Evolutionary conservation across 176 grass and related monocot species (phyloP).

Genomic region (Raddia guianensis): DNA sequence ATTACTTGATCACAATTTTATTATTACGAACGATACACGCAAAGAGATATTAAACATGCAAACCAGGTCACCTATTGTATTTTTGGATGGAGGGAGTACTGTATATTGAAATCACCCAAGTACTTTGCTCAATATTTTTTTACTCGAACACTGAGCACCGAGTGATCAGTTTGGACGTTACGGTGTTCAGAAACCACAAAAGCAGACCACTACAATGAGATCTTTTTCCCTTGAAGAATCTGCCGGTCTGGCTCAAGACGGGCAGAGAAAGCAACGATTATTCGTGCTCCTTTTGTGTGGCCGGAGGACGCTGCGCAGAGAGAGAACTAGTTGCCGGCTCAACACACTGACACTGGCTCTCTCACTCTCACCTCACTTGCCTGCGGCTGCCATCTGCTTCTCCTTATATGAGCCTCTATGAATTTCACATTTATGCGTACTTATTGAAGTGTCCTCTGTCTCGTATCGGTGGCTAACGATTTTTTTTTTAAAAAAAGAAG

Average conservation of each 20-base stretch:
- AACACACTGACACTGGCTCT: constrained; percentile 6
- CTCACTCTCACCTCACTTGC: neutral
- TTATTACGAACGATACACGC: too few relatives aligned
- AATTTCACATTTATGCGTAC: neutral
- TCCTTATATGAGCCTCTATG: neutral
- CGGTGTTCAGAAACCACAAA: neutral
- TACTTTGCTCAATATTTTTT: neutral
- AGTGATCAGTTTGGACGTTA: neutral
- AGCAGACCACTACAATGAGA: too few relatives aligned
- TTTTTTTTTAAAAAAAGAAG: neutral
- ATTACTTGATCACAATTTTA: too few relatives aligned
- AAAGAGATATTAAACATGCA: too few relatives aligned
- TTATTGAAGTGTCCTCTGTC: neutral
- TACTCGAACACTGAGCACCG: neutral
- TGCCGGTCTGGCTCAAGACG: neutral
- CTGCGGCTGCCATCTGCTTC: neutral
- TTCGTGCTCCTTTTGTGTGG: constrained; percentile 30
- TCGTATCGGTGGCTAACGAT: constrained; percentile 9
- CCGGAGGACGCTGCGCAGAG: neutral
- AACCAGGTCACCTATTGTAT: too few relatives aligned
- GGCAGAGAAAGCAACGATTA: constrained; percentile 51
- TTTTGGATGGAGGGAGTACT: too few relatives aligned
- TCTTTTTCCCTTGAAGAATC: constrained; percentile 20
- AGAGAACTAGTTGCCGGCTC: constrained; percentile 10
- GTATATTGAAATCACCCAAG: too few relatives aligned